phyloP scores from a whole-genome alignment of 768 basidiomycete species.

The Rickenella mellea region DNA sequence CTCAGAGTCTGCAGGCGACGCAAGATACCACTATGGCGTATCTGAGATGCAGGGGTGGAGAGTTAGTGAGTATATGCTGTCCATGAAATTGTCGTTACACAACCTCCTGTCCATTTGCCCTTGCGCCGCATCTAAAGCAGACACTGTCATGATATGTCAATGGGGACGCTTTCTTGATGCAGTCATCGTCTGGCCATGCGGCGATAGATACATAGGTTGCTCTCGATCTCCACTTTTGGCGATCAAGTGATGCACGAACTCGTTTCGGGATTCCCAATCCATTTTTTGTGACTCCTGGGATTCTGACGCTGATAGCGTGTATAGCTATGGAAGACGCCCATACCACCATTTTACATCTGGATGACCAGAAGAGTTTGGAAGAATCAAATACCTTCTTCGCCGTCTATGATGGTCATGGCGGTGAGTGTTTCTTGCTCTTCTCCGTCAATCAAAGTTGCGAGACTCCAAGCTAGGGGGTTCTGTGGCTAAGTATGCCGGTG shows the following conservation, averaged over 20 bases:
- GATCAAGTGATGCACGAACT: constrained; percentile 3
- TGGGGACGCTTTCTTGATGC: too few relatives aligned
- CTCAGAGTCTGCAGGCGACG: constrained; percentile 64
- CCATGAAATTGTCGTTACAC: constrained; percentile 2
- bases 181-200: too few relatives aligned
- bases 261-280: not conserved
- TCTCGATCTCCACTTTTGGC: not conserved
- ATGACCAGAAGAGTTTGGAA: constrained; percentile 33
- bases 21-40: constrained; percentile 62
- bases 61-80: constrained; percentile 60
- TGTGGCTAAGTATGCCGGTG: constrained; percentile 82
- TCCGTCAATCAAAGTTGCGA: constrained; percentile 5
- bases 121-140: not conserved
- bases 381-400: constrained; percentile 78
- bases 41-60: constrained; percentile 99
- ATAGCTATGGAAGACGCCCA: constrained; percentile 98
- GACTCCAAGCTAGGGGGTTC: constrained; percentile 45
- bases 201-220: too few relatives aligned
- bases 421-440: constrained; percentile 31
- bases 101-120: not conserved
- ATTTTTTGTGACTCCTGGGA: constrained; percentile 4
- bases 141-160: not conserved
- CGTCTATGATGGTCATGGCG: constrained; percentile 98
- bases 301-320: constrained; percentile 11
- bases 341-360: constrained; percentile 57